These are phyloP conservation scores for Xanthoconium separans DNA, from an alignment of 1,284 basidiomycete genomes.

Conservation along the genomic window DNA sequence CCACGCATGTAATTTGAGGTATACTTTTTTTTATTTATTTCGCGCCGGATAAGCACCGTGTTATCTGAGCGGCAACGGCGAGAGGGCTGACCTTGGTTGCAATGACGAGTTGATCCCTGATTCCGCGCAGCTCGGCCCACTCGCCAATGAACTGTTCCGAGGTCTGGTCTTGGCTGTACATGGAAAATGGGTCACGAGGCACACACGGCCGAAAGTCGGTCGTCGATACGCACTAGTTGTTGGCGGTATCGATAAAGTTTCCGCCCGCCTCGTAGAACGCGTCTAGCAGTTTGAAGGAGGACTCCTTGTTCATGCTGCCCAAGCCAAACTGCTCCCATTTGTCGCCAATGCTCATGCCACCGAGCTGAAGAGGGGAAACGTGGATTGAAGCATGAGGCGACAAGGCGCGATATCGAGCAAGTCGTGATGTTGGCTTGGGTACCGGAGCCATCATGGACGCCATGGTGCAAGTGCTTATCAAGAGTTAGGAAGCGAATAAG, in stretches of 20 bases:
- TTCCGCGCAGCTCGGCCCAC: constrained; percentile 50
- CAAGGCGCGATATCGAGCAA: not conserved
- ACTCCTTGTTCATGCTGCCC: constrained; percentile 1
- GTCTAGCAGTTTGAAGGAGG: constrained; percentile 1
- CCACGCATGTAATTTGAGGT: constrained; percentile 6
- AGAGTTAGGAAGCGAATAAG: not conserved
- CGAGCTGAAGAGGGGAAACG: constrained; percentile 1
- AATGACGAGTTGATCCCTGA: constrained; percentile 54
- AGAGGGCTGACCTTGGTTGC: constrained; percentile 45
- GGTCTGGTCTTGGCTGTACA: constrained; percentile 43
- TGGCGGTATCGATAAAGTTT: constrained; percentile 5
- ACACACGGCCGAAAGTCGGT: not conserved
- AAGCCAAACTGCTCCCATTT: constrained; percentile 1
- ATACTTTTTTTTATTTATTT: constrained; percentile 1
- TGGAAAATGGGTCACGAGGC: not conserved
- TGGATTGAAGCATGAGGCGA: not conserved
- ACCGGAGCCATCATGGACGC: not conserved
- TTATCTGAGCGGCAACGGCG: not conserved
- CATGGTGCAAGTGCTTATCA: not conserved
- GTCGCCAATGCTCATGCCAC: constrained; percentile 5
- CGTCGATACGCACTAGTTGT: not conserved
- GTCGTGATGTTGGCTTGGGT: constrained; percentile 4
- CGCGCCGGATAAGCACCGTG: not conserved
- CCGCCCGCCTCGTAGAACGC: not conserved
- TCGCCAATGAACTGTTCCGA: constrained; percentile 32